Evolutionary conservation across 352 stramenopile genomes (phyloP).

Genomic region (Globisporangium ultimum): DNA sequence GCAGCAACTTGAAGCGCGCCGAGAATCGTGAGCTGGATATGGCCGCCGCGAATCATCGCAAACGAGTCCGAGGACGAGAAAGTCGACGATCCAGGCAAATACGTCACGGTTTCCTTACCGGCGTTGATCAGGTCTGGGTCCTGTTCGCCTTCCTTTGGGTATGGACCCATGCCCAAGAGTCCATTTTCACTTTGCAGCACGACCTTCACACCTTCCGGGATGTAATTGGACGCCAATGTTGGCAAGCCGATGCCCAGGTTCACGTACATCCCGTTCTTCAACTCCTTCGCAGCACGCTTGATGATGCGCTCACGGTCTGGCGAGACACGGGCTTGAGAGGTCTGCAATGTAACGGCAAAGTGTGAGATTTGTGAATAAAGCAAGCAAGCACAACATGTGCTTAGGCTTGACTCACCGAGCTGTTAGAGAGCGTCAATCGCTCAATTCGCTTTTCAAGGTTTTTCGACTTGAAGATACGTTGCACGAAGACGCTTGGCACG

Average conservation of each 20-base stretch:
- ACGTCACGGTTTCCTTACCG: conserved; percentile 96
- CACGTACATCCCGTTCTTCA: conserved; percentile 96
- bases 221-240: conserved; percentile 94
- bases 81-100: conserved; percentile 88
- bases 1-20: conserved; percentile 92
- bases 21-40: conserved; percentile 96
- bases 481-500: conserved; percentile 94
- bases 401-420: conserved; percentile 20
- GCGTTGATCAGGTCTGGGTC: conserved; percentile 97
- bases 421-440: conserved; percentile 84
- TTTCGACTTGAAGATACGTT: conserved; percentile 91
- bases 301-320: conserved; percentile 91
- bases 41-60: conserved; percentile 95
- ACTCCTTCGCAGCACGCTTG: conserved; percentile 85
- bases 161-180: conserved; percentile 92
- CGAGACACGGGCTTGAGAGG: conserved; percentile 62
- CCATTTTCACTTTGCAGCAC: conserved; percentile 97
- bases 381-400: neutral
- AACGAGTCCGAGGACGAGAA: conserved; percentile 95
- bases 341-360: conserved; percentile 12
- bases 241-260: conserved; percentile 97
- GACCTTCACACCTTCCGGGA: conserved; percentile 92
- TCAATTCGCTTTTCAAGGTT: conserved; percentile 95
- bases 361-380: neutral
- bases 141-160: conserved; percentile 84